Conservation (phyloP, 345 rosid species). For the Citrus trifoliata region DNA sequence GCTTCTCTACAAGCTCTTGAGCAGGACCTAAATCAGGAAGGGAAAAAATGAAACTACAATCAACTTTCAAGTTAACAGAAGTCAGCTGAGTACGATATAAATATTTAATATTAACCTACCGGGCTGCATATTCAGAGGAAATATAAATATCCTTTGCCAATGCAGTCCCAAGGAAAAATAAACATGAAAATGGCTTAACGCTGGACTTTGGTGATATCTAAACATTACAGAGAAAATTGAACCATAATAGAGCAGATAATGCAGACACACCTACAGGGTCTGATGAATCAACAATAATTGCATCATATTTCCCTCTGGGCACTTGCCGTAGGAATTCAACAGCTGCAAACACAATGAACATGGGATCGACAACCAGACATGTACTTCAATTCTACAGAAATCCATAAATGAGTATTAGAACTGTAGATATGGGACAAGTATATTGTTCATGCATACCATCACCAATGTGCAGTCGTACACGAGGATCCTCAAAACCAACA, state of each 20-base stretch:
- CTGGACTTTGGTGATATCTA: background rate
- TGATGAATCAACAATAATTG: conserved; percentile 91
- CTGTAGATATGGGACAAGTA: background rate
- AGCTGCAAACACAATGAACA: conserved; percentile 48
- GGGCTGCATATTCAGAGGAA: background rate
- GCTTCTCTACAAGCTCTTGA: conserved; percentile 88
- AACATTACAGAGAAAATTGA: background rate
- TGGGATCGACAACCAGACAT: conserved; percentile 16
- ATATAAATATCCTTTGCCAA: background rate
- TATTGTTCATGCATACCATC: conserved; percentile 61
- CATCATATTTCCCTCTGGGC: conserved; percentile 82
- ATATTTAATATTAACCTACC: background rate
- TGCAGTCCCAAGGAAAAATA: background rate
- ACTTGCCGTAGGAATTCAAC: conserved; percentile 65
- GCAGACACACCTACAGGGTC: conserved; percentile 82
- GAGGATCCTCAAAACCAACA: conserved; percentile 92
- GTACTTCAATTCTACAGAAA: background rate
- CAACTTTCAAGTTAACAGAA: background rate
- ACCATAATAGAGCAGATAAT: background rate
- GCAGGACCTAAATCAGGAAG: conserved; percentile 72
- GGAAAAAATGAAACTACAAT: background rate
- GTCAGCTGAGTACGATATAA: background rate
- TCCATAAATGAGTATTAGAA: background rate
- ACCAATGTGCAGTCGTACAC: conserved; percentile 84
- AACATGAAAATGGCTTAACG: background rate